These are phyloP conservation scores for Hanseniaspora vineae DNA, from an alignment of 805 yeast genomes.

Conservation along the genomic window DNA sequence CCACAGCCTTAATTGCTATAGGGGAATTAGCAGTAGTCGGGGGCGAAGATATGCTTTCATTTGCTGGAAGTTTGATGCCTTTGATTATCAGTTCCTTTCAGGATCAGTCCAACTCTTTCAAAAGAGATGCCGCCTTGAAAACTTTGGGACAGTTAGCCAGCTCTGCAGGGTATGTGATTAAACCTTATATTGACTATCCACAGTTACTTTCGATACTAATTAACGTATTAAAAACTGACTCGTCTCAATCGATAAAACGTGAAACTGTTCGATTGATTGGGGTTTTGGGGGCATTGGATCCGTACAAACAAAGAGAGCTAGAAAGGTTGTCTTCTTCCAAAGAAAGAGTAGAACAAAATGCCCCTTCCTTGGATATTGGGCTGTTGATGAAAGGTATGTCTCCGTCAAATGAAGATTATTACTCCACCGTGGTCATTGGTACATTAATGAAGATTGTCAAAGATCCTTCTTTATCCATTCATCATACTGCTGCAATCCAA, in stretches of 20 bases:
- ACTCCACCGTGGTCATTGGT: conserved; percentile 86
- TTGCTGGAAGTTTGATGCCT: conserved; percentile 72
- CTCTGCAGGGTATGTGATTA: conserved; percentile 89
- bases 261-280: conserved; percentile 87
- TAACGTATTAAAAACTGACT: conserved; percentile 69
- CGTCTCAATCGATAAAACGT: conserved; percentile 57
- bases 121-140: conserved; percentile 79
- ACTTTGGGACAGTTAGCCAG: conserved; percentile 82
- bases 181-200: conserved; percentile 86
- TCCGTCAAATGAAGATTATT: conserved; percentile 85
- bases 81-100: conserved; percentile 75
- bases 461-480: conserved; percentile 73
- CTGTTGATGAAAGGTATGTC: conserved; percentile 87
- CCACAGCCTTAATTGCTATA: conserved; percentile 72
- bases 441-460: conserved; percentile 72
- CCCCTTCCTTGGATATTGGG: conserved; percentile 84
- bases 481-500: conserved; percentile 87
- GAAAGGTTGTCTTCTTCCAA: conserved; percentile 51
- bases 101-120: conserved; percentile 80
- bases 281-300: conserved; percentile 91
- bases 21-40: conserved; percentile 86
- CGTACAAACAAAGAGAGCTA: conserved; percentile 86
- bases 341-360: conserved; percentile 55
- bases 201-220: conserved; percentile 73
- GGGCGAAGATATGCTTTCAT: conserved; percentile 69